Conservation (phyloP, 306 rosid genomes). For the Cercis canadensis region DNA sequence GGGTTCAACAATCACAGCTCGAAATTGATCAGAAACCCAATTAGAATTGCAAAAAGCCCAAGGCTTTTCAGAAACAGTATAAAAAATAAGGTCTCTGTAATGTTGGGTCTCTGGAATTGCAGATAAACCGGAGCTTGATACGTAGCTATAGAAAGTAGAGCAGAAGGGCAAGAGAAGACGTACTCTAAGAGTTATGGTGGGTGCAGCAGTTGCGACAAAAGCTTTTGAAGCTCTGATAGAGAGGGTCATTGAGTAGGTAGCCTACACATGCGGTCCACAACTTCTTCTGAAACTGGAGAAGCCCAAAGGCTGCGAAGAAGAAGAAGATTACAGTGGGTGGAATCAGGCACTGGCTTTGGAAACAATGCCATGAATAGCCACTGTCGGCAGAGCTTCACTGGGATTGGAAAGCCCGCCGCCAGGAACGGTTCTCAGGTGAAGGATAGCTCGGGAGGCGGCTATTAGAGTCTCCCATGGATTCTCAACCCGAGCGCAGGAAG, state of each 20-base stretch:
- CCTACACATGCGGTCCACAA: conserved; percentile 31
- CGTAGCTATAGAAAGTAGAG: conserved; percentile 40
- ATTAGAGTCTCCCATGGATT: not conserved
- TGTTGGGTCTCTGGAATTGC: conserved; percentile 24
- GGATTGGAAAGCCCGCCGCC: not conserved
- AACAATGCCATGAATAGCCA: conserved; percentile 35
- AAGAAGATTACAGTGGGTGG: not conserved
- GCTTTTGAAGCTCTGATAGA: conserved; percentile 66
- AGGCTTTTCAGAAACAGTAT: conserved; percentile 49
- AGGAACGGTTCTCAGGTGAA: conserved; percentile 11
- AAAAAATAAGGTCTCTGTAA: conserved; percentile 52
- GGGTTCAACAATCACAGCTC: conserved; percentile 60
- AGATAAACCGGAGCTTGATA: conserved; percentile 7
- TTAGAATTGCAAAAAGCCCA: conserved; percentile 43
- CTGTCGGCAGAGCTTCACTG: not conserved
- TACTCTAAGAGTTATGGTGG: conserved; percentile 48
- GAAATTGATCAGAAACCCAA: conserved; percentile 46
- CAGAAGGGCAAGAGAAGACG: conserved; percentile 47
- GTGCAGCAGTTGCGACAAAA: conserved; percentile 30
- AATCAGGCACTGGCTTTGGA: not conserved
- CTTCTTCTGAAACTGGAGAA: not conserved
- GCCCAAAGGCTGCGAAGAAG: not conserved
- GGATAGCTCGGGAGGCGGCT: not conserved
- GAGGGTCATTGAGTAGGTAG: conserved; percentile 73
- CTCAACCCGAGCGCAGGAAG: conserved; percentile 3